These are phyloP conservation scores for Acacia concinna DNA, from an alignment of 331 rosid species.

Conservation along the genomic window DNA sequence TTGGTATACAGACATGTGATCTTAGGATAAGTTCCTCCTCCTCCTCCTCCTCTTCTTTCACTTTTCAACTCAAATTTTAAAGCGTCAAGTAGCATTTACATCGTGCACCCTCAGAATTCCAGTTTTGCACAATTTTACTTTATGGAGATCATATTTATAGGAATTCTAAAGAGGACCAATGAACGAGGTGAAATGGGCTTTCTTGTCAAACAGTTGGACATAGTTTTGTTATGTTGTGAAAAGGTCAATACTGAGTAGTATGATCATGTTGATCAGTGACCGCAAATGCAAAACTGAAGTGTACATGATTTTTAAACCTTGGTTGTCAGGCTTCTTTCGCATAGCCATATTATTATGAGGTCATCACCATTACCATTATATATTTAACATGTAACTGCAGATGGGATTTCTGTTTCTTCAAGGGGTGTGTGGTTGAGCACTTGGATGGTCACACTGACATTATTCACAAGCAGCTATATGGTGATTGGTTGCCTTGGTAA, in stretches of 20 bases:
- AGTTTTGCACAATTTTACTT: constrained; percentile 18
- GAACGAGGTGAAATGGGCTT: constrained; percentile 2
- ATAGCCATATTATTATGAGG: constrained; percentile 24
- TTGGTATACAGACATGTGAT: not conserved
- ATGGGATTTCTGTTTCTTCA: constrained; percentile 86
- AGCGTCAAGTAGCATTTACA: constrained; percentile 4
- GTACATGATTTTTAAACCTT: constrained; percentile 13
- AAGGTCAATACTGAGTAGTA: not conserved
- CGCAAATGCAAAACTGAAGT: not conserved
- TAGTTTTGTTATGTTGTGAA: constrained; percentile 1
- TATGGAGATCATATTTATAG: not conserved
- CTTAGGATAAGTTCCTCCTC: not conserved
- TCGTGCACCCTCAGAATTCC: not conserved
- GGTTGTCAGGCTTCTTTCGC: constrained; percentile 22
- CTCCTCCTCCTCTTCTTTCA: no score
- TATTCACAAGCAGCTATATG: constrained; percentile 73
- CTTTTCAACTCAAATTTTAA: constrained; percentile 14
- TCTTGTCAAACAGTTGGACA: constrained; percentile 2
- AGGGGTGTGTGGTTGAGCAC: constrained; percentile 82
- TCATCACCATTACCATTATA: constrained; percentile 22
- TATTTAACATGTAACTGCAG: constrained; percentile 47
- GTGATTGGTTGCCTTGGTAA: constrained; percentile 89
- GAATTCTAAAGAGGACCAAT: constrained; percentile 26
- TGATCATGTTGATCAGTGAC: not conserved
- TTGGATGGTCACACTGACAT: constrained; percentile 94